Evolutionary conservation across 257 asterid genomes (phyloP), one percentile per base, ranked within the genome.

Genomic region (Dorcoceras hygrometricum): DNA sequence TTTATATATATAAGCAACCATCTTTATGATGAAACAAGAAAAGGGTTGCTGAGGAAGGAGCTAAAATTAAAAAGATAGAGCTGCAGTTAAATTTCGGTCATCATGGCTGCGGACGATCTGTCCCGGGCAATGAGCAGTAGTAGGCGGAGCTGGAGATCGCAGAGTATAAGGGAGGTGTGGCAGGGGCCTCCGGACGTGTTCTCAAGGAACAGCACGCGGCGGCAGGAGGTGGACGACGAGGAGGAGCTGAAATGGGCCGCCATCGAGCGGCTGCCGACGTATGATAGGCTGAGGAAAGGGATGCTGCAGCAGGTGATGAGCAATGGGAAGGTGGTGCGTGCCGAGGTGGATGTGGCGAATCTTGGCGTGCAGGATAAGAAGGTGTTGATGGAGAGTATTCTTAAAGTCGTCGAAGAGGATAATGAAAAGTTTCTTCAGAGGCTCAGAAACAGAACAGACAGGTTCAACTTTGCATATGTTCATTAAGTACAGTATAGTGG

Each of bases 161-260:
- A 76, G 62, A 89, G 97, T 63, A 75, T 90, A 48, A 68, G 88
- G 59, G 97, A 87, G 1, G 89, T 85, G 20, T 82, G 87, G 90
- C 86, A 86, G 39, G 91, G 84, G 39, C 87, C 67, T 39, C 71
- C 85, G 53, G 90, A 83, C 70, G 86, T 84, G 16, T 86, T 90
- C 72, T 23, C 63, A 24, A 59, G 92, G 81, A 86, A 71, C 29
- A 83, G 95, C 78, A 83, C 88, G 27, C 68, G 84, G 75, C 78
- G 86, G 79, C 78, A 76, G 63, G 83, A 26, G 75, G 73, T 25
- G 78, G 91, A 86, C 27, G 97, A 90, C 32, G 96, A 90, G 78
- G 86, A 86, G 75, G 95, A 90, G 86, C 95, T 89, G 6, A 72
- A 64, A 29, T 85, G 95, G 97, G 97, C 97, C 8, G 97, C 97